A percentile compares a stretch with the other conserved stretches of the same genome.
phyloP scores from a whole-genome alignment of 2,329 filamentous ascomycete genomes.

The Stemphylium lycopersici region DNA sequence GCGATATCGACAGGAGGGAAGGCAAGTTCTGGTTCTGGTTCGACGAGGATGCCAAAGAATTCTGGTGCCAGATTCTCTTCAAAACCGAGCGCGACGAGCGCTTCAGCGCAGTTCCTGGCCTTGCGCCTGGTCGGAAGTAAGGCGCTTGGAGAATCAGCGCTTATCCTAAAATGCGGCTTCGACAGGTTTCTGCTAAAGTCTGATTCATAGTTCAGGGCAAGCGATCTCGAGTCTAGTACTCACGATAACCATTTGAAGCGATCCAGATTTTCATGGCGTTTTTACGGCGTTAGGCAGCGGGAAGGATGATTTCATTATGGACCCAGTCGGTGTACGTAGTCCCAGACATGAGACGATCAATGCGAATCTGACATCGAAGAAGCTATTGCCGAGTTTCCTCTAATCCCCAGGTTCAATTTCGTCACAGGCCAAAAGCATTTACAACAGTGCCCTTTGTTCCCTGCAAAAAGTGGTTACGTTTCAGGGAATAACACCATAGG shows the following conservation, averaged over 20 bases:
- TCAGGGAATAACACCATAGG: too few relatives aligned
- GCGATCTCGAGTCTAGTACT: not conserved
- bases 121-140: constrained; percentile 56
- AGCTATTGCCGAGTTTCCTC: not conserved
- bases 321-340: constrained; percentile 31
- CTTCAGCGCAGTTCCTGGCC: constrained; percentile 70
- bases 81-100: constrained; percentile 97
- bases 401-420: not conserved
- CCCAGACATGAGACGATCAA: constrained; percentile 15
- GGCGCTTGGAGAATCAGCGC: not conserved
- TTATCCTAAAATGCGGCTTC: too few relatives aligned
- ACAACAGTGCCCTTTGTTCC: not conserved
- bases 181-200: not conserved
- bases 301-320: not conserved
- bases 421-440: not conserved
- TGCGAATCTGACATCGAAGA: constrained; percentile 23
- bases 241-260: not conserved
- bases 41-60: constrained; percentile 94
- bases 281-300: constrained; percentile 17
- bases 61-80: constrained; percentile 97
- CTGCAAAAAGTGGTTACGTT: too few relatives aligned
- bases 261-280: constrained; percentile 5
- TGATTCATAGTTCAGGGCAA: not conserved
- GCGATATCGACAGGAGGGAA: constrained; percentile 88
- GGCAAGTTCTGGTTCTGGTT: constrained; percentile 93